Base-by-base conservation (phyloP, 1,139 yeast genomes). In the Debaryomyces coudertii region DNA sequence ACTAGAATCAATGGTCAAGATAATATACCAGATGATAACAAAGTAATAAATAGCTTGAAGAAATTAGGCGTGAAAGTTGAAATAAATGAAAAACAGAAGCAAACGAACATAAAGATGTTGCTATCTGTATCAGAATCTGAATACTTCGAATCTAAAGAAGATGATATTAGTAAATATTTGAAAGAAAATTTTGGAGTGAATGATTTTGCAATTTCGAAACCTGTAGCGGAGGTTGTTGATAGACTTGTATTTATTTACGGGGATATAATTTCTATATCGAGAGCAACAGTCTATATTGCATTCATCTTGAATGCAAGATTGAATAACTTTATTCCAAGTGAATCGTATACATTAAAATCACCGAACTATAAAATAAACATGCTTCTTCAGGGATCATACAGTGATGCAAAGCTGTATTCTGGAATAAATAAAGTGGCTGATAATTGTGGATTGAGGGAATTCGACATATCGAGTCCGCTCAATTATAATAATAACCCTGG, bases 271-370 rank as follows among this genome's bases (percentile, higher is more conserved):
- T 49, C 58, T 1, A 54, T 64, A 1, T 52, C 66, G 2, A 62
- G 58, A 42, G 58, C 67, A 1, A 58, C 61, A 2, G 53, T 62
- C 8, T 69, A 48, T 45, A 28, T 63, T 20, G 50, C 65, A 2
- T 69, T 55, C 49, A 28, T 59, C 0, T 43, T 64, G 18, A 54
- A 52, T 37, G 64, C 63, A 2, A 56, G 56, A 29, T 42, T 68
- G 25, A 69, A 70, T 51, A 63, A 64, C 41, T 42, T 63, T 24
- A 42, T 53, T 20, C 46, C 54, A 12, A 42, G 46, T 15, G 63
- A 60, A 35, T 33, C 47, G 8, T 59, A 56, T 44, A 69, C 72
- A 0, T 60, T 73, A 36, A 71, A 71, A 44, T 68, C 76, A 0
- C 44, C 57, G 7, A 62, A 60, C 46, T 71, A 66, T 47, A 50